phyloP scores from a whole-genome alignment of 2,329 filamentous ascomycete genomes.

The Zelopaecilomyces penicillatus region DNA sequence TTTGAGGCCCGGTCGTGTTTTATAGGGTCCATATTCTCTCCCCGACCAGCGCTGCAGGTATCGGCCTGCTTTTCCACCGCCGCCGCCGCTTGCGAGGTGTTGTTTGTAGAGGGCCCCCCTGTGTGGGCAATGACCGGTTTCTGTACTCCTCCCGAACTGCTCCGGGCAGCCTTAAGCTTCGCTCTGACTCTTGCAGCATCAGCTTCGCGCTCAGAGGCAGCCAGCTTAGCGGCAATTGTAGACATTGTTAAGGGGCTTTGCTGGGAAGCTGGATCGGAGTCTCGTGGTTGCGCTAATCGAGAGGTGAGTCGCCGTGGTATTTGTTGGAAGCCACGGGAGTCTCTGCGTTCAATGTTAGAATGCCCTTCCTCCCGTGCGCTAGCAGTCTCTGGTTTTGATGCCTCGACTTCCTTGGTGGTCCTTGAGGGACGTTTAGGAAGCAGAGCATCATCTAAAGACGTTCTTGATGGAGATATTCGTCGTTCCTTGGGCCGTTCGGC shows the following conservation, averaged over 20 bases:
- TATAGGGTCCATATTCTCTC: conserved; percentile 26
- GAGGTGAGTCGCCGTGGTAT: conserved; percentile 11
- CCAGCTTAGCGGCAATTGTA: conserved; percentile 54
- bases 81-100: conserved; percentile 1
- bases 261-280: conserved; percentile 31
- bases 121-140: conserved; percentile 15
- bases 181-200: conserved; percentile 55
- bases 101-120: not conserved
- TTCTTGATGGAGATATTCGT: conserved; percentile 19
- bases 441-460: conserved; percentile 27
- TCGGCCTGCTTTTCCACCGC: conserved; percentile 5
- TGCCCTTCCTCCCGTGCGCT: not conserved
- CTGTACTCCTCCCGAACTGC: conserved; percentile 22
- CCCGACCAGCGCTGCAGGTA: not conserved
- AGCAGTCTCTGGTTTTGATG: conserved; percentile 6
- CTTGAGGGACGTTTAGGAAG: conserved; percentile 15
- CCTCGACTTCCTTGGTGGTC: not conserved
- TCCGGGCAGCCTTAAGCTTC: conserved; percentile 49
- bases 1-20: conserved; percentile 21
- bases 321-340: not conserved
- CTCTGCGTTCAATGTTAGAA: not conserved
- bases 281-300: conserved; percentile 24
- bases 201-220: conserved; percentile 54
- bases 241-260: conserved; percentile 54
- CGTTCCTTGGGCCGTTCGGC: conserved; percentile 6